phyloP scores from a whole-genome alignment of 331 rosid species.

The Ulmus americana region DNA sequence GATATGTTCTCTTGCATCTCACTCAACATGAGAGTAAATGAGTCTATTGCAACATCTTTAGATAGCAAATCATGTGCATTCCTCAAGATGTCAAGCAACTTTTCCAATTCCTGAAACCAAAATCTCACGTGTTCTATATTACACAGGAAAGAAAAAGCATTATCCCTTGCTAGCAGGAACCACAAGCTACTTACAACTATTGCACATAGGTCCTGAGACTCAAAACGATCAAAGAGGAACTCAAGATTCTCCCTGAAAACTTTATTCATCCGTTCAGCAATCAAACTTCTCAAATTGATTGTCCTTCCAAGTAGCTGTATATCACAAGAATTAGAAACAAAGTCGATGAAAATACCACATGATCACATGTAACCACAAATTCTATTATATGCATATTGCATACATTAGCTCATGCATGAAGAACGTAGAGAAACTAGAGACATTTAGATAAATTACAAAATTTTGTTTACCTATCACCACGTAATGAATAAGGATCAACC shows the following conservation, averaged over 20 bases:
- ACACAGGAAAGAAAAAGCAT: conserved; percentile 3
- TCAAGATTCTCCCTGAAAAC: conserved; percentile 85
- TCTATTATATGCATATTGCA: conserved; percentile 9
- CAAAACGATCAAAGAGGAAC: conserved; percentile 91
- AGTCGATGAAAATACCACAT: conserved; percentile 2
- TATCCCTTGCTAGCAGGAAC: conserved; percentile 16
- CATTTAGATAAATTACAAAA: not conserved
- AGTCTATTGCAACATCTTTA: conserved; percentile 69
- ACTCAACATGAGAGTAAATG: conserved; percentile 72
- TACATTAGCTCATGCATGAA: not conserved
- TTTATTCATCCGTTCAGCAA: conserved; percentile 76
- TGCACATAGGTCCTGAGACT: conserved; percentile 95
- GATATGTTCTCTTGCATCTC: conserved; percentile 98
- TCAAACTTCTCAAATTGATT: conserved; percentile 76
- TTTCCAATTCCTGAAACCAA: conserved; percentile 77
- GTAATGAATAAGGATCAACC: not conserved
- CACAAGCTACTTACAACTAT: conserved; percentile 57
- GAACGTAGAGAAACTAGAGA: not conserved
- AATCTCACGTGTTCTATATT: conserved; percentile 21
- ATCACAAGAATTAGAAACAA: conserved; percentile 24
- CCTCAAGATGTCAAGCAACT: conserved; percentile 68
- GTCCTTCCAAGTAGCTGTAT: conserved; percentile 91
- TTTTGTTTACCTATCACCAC: not conserved
- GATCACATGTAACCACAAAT: not conserved
- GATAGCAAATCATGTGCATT: conserved; percentile 80